Evolutionary conservation across 164 flowering plant genomes (phyloP).

Genomic region (Vitis labrusca): DNA sequence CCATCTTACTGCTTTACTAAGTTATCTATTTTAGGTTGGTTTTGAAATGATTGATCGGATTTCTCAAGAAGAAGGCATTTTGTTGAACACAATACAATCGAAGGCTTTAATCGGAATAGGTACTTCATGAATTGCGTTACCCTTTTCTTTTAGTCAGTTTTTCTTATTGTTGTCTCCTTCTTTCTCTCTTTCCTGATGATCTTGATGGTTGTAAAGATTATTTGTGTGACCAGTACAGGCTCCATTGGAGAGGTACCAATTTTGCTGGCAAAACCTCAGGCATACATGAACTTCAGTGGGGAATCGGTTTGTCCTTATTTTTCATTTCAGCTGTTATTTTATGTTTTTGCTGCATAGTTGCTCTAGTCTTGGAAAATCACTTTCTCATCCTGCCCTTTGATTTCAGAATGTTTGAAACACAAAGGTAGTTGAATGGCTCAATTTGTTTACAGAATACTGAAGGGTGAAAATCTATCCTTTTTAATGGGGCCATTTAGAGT

Average conservation of each 20-base stretch:
- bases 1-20: not conserved
- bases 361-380: not conserved
- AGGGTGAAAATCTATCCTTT: no score
- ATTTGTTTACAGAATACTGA: no score
- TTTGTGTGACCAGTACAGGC: constrained; percentile 59
- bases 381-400: no score
- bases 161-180: not conserved
- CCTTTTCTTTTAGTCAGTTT: not conserved
- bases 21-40: constrained; percentile 58
- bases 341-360: not conserved
- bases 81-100: constrained; percentile 89
- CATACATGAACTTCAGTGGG: constrained; percentile 95
- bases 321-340: constrained; percentile 3
- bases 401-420: no score
- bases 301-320: constrained; percentile 67
- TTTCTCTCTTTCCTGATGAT: not conserved
- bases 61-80: constrained; percentile 67
- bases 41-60: constrained; percentile 96
- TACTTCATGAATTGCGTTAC: constrained; percentile 20
- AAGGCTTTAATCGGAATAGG: constrained; percentile 94
- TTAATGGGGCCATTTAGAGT: no score
- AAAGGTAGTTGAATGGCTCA: no score
- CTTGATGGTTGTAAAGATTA: constrained; percentile 21
- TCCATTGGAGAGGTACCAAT: constrained; percentile 92
- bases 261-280: constrained; percentile 85